Percentiles rank a stretch among this genome's conserved stretches.
These are phyloP conservation scores for Naganishia onofrii DNA, from an alignment of 768 basidiomycete species.

Conservation along the genomic window DNA sequence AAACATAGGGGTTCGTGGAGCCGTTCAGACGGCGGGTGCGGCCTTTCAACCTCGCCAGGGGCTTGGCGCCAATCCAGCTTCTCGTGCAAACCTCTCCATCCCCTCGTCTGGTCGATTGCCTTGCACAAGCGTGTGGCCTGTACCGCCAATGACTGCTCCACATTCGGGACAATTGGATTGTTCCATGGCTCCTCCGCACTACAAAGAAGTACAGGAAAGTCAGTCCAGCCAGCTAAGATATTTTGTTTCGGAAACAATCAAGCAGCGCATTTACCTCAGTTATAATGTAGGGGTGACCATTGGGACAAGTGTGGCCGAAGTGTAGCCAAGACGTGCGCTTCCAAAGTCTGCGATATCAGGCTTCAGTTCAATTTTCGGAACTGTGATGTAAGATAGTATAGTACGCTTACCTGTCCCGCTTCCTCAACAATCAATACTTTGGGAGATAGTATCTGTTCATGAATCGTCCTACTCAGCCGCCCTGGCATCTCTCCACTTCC, in stretches of 20 bases:
- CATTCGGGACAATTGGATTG: background rate
- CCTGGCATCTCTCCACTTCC: too few species aligned
- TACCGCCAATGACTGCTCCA: background rate
- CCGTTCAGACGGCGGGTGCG: too few species aligned
- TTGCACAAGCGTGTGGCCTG: background rate
- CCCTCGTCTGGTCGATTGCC: background rate
- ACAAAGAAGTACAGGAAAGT: too few species aligned
- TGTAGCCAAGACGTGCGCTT: background rate
- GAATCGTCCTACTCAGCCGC: background rate
- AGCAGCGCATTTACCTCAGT: background rate
- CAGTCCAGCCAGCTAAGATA: too few species aligned
- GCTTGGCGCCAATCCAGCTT: background rate
- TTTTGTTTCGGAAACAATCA: too few species aligned
- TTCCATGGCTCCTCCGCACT: constrained; percentile 7
- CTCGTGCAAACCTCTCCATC: background rate
- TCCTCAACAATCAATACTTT: background rate
- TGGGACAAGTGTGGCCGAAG: background rate
- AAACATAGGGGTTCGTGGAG: too few species aligned
- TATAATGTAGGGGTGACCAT: background rate
- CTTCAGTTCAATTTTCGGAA: background rate
- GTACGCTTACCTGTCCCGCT: background rate
- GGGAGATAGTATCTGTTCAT: background rate
- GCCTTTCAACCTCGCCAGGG: background rate
- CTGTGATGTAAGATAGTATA: background rate
- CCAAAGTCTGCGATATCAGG: background rate